Conservation (phyloP, 805 yeast species). For the Isabelozyma rhagii region DNA sequence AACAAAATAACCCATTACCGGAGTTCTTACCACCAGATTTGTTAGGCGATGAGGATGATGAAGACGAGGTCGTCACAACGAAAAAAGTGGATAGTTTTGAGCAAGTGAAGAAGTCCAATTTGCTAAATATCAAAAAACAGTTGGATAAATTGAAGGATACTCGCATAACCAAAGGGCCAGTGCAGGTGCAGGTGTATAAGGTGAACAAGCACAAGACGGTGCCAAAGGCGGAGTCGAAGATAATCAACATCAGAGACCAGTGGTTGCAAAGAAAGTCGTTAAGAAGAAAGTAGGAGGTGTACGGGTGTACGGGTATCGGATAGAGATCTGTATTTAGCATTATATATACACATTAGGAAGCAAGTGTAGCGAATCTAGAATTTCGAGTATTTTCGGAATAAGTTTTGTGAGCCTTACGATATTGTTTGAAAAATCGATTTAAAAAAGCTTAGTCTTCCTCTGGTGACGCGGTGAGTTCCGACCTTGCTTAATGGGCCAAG, state of each 20-base stretch:
- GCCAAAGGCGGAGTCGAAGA: constrained; percentile 33
- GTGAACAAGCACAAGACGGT: constrained; percentile 23
- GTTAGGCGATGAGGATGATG: constrained; percentile 18
- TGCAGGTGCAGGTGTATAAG: constrained; percentile 33
- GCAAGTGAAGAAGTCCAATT: constrained; percentile 13
- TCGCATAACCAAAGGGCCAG: constrained; percentile 35
- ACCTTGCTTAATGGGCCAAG: too few relatives aligned
- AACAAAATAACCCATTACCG: constrained; percentile 27
- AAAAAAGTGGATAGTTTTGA: background rate
- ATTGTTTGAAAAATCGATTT: too few relatives aligned
- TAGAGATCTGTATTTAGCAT: too few relatives aligned
- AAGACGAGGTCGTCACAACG: constrained; percentile 2
- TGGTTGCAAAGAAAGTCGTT: constrained; percentile 42
- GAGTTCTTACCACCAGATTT: constrained; percentile 42
- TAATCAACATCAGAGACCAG: constrained; percentile 28
- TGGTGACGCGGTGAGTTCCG: too few relatives aligned
- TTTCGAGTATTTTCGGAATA: too few relatives aligned
- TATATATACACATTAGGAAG: too few relatives aligned
- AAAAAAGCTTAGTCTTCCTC: too few relatives aligned
- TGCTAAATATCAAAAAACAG: constrained; percentile 25
- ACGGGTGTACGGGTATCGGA: background rate
- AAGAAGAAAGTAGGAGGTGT: constrained; percentile 21
- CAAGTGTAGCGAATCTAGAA: too few relatives aligned
- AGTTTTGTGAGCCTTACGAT: too few relatives aligned
- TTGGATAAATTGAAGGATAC: constrained; percentile 23